Evolutionary conservation across 2,329 filamentous ascomycete species (phyloP).

Genomic region (Phialophora macrospora): DNA sequence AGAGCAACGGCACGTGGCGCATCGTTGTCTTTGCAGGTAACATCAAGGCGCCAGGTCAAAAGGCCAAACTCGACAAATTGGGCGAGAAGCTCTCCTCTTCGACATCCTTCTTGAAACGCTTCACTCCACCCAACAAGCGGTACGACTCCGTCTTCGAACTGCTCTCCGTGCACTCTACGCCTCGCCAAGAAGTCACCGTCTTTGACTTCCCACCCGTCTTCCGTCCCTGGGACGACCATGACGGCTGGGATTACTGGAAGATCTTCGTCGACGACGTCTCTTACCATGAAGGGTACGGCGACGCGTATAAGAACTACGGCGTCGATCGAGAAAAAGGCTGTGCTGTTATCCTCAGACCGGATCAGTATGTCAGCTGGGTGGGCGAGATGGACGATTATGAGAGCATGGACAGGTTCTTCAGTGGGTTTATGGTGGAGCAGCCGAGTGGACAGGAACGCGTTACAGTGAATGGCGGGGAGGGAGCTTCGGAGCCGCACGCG

Average conservation of each 20-base stretch:
- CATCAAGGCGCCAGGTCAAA: constrained; percentile 46
- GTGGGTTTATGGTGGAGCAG: constrained; percentile 22
- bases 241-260: constrained; percentile 63
- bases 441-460: neutral
- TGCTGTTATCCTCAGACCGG: constrained; percentile 66
- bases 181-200: constrained; percentile 56
- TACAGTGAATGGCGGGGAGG: neutral
- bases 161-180: constrained; percentile 63
- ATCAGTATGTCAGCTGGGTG: constrained; percentile 63
- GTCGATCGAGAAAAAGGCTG: constrained; percentile 62
- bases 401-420: constrained; percentile 36
- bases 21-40: constrained; percentile 65
- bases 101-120: constrained; percentile 52
- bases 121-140: constrained; percentile 47
- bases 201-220: constrained; percentile 59
- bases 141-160: constrained; percentile 63
- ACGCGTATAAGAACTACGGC: constrained; percentile 60
- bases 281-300: constrained; percentile 59
- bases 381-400: constrained; percentile 36
- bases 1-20: constrained; percentile 47
- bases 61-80: constrained; percentile 49
- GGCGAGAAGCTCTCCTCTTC: constrained; percentile 51
- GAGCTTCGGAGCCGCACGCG: too few species aligned
- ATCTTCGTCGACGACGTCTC: constrained; percentile 61
- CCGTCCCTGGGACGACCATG: constrained; percentile 52